phyloP scores from a whole-genome alignment of 768 basidiomycete species.

The Arthromyces matolae region DNA sequence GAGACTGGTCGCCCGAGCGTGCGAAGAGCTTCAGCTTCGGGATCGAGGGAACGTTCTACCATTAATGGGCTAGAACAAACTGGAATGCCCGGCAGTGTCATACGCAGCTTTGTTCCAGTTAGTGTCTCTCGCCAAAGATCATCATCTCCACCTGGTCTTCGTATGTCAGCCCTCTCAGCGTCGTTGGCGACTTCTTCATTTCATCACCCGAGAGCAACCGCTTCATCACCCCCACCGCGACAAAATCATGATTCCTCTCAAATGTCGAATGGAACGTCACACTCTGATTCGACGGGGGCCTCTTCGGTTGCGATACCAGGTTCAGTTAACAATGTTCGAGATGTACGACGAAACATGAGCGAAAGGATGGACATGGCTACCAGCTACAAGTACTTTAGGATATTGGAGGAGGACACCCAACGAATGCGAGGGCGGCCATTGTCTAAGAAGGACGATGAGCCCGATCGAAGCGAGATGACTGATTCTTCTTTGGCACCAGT shows the following conservation, averaged over 20 bases:
- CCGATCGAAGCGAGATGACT: slow-evolving; percentile 18
- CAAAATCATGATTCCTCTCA: slow-evolving; percentile 13
- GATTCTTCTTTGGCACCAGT: slow-evolving; percentile 18
- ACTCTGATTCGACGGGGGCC: slow-evolving; percentile 17
- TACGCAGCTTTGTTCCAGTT: slow-evolving; percentile 57
- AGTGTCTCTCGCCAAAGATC: slow-evolving; percentile 35
- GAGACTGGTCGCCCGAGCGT: slow-evolving; percentile 22
- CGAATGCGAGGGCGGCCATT: slow-evolving; percentile 24
- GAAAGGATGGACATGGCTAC: slow-evolving; percentile 41
- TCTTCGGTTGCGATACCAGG: slow-evolving; percentile 30
- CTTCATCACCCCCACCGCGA: slow-evolving; percentile 11
- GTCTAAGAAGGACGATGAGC: slow-evolving; percentile 20
- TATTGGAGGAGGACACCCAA: slow-evolving; percentile 41
- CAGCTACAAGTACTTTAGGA: slow-evolving; percentile 43
- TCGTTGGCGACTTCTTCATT: slow-evolving; percentile 61
- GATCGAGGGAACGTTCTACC: slow-evolving; percentile 18
- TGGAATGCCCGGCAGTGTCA: slow-evolving; percentile 32
- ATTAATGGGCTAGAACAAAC: slow-evolving; percentile 18
- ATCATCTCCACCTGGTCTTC: slow-evolving; percentile 35
- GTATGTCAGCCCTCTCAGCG: slow-evolving; percentile 64
- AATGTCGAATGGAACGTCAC: slow-evolving; percentile 20
- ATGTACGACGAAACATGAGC: slow-evolving; percentile 37
- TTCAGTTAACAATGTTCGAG: slow-evolving; percentile 34
- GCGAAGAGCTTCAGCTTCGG: slow-evolving; percentile 12
- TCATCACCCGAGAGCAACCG: slow-evolving; percentile 42